Conservation (phyloP, 306 rosid genomes). For the Trifolium repens region DNA sequence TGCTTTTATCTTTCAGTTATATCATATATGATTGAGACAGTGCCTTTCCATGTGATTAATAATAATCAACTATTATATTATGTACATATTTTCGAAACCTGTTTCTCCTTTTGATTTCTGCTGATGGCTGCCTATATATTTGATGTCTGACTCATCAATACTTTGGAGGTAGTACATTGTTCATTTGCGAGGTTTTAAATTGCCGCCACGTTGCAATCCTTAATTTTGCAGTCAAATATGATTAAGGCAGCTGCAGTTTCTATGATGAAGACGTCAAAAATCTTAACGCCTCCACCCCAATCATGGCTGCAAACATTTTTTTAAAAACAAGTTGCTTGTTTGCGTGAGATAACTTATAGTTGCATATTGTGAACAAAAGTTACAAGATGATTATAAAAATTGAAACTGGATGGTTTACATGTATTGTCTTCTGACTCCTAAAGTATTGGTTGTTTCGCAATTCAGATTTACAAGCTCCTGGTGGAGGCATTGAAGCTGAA, state of each 20-base stretch:
- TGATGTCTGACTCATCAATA: conserved; percentile 2
- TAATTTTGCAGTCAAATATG: neutral
- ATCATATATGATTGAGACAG: conserved; percentile 10
- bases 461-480: conserved; percentile 66
- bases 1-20: neutral
- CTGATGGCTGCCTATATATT: conserved; percentile 8
- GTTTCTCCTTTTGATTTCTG: neutral
- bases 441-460: conserved; percentile 35
- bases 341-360: neutral
- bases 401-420: conserved; percentile 28
- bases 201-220: neutral
- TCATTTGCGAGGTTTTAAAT: neutral
- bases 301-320: neutral
- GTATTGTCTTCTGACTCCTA: conserved; percentile 8
- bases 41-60: conserved; percentile 10
- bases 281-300: neutral
- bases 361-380: conserved; percentile 2
- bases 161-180: conserved; percentile 6
- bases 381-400: neutral
- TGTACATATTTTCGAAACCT: neutral
- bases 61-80: neutral
- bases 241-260: neutral
- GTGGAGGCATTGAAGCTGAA: conserved; percentile 64
- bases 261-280: neutral
- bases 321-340: neutral